A percentile compares a stretch with the other conserved stretches of the same genome.
Evolutionary conservation across 2,329 filamentous ascomycete genomes (phyloP).

Genomic region (Amphichorda felina): DNA sequence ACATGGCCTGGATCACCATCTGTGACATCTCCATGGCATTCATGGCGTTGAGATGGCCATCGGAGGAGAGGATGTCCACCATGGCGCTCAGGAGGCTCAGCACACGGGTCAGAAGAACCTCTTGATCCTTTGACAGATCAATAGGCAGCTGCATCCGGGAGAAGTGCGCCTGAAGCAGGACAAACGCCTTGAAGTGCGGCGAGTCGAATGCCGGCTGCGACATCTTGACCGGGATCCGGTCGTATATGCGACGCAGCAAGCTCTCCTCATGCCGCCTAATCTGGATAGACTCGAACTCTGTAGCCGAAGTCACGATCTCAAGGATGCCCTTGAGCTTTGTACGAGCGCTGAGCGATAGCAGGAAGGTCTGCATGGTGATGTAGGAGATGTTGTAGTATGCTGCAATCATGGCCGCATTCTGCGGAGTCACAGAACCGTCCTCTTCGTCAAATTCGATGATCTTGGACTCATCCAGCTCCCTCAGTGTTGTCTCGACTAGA

Average conservation of each 20-base stretch:
- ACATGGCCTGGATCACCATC: conserved; percentile 98
- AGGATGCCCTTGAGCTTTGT: conserved; percentile 96
- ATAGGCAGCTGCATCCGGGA: conserved; percentile 93
- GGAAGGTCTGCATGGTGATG: conserved; percentile 97
- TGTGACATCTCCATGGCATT: conserved; percentile 98
- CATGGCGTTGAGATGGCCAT: conserved; percentile 94
- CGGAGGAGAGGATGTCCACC: conserved; percentile 90
- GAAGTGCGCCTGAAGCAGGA: conserved; percentile 95
- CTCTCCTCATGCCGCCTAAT: conserved; percentile 86
- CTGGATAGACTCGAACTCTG: conserved; percentile 91
- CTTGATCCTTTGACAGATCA: conserved; percentile 92
- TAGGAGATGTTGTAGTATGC: conserved; percentile 99
- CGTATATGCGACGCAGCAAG: conserved; percentile 83
- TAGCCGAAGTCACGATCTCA: conserved; percentile 93
- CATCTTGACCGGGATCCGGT: conserved; percentile 93
- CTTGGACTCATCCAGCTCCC: conserved; percentile 83
- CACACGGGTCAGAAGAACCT: conserved; percentile 73
- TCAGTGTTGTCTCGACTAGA: conserved; percentile 82
- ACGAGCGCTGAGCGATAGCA: conserved; percentile 75
- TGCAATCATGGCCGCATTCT: conserved; percentile 96
- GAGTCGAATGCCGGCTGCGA: conserved; percentile 74
- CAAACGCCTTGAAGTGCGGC: conserved; percentile 97
- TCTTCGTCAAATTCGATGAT: conserved; percentile 94
- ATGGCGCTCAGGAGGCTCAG: conserved; percentile 81
- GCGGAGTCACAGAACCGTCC: conserved; percentile 76